These are phyloP conservation scores for Gentiana straminea DNA, from an alignment of 257 asterid genomes.

Conservation along the genomic window DNA sequence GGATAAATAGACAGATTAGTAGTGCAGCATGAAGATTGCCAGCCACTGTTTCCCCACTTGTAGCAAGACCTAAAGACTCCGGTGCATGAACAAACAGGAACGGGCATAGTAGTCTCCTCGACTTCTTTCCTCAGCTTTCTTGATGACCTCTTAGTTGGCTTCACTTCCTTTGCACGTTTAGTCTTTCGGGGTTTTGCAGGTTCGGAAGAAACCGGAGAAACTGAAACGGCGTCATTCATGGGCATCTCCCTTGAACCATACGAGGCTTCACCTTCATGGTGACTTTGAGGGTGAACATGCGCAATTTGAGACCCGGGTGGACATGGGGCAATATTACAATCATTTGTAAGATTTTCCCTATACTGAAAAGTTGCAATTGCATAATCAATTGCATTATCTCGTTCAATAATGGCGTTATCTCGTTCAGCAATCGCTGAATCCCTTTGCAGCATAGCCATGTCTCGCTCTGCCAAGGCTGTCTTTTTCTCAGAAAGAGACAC, in stretches of 20 bases:
- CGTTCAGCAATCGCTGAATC: conserved; percentile 83
- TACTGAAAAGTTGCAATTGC: conserved; percentile 66
- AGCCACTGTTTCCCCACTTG: conserved; percentile 99
- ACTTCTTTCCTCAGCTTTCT: conserved; percentile 50
- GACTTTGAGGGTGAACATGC: conserved; percentile 60
- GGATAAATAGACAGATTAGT: conserved; percentile 83
- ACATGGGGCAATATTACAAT: conserved; percentile 41
- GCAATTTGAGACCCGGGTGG: conserved; percentile 69
- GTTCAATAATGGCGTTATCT: conserved; percentile 69
- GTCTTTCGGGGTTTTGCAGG: conserved; percentile 57
- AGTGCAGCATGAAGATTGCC: conserved; percentile 97
- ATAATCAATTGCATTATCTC: conserved; percentile 58
- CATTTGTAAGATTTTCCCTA: conserved; percentile 44
- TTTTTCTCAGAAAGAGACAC: conserved; percentile 85
- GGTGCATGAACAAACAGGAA: conserved; percentile 90
- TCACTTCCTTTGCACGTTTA: conserved; percentile 45
- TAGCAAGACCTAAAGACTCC: conserved; percentile 82
- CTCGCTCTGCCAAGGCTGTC: conserved; percentile 85
- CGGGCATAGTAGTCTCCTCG: conserved; percentile 86
- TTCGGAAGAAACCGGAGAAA: conserved; percentile 35
- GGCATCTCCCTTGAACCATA: conserved; percentile 39
- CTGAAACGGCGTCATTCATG: conserved; percentile 31
- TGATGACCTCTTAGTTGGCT: conserved; percentile 31
- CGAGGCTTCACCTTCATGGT: conserved; percentile 50
- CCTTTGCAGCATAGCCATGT: conserved; percentile 74